Percentiles rank a stretch among this genome's conserved stretches.
Conservation (phyloP, 495 filamentous ascomycete species). For the Thermothielavioides terrestris region DNA sequence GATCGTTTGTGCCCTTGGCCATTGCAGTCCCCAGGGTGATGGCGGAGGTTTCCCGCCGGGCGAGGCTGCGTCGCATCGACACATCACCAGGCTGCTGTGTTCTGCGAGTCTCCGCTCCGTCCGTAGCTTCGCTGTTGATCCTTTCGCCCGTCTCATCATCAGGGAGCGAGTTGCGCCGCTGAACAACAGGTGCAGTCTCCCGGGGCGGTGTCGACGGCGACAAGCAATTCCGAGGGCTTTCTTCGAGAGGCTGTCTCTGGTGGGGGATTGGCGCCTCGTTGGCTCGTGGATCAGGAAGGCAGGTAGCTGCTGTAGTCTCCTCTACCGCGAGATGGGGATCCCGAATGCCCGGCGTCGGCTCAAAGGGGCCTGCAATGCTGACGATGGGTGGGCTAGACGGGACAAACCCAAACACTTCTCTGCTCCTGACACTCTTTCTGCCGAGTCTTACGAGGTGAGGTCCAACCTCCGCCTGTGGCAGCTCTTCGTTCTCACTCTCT, state of each 20-base stretch:
- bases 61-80: background rate
- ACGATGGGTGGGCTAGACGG: constrained; percentile 17
- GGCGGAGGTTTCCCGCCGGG: background rate
- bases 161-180: background rate
- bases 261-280: background rate
- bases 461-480: constrained; percentile 13
- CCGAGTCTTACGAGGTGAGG: constrained; percentile 29
- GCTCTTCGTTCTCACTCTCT: constrained; percentile 11
- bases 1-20: background rate
- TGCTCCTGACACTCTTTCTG: constrained; percentile 36
- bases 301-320: background rate
- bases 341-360: background rate
- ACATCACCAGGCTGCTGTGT: background rate
- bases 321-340: background rate
- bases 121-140: background rate
- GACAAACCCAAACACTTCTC: constrained; percentile 35
- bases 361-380: background rate
- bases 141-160: background rate
- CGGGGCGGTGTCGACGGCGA: background rate
- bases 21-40: background rate
- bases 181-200: background rate
- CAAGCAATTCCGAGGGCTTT: background rate
- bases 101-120: background rate
- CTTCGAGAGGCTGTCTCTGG: too few relatives aligned
- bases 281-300: background rate